phyloP scores from a whole-genome alignment of 257 asterid species.

The Solanum neorickii region DNA sequence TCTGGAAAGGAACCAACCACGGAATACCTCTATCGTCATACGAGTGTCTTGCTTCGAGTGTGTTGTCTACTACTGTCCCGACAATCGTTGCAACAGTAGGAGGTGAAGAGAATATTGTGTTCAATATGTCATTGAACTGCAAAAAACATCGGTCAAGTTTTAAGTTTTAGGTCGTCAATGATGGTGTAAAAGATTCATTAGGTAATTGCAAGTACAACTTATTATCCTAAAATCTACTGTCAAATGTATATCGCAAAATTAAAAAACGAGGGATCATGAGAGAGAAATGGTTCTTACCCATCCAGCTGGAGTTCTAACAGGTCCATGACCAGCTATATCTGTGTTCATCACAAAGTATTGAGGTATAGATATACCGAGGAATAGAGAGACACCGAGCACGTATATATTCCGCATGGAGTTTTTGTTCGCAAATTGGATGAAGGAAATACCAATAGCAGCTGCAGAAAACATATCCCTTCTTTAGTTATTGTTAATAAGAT shows the following conservation, averaged over 20 bases:
- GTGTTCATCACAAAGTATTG: conserved; percentile 78
- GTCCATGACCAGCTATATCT: conserved; percentile 69
- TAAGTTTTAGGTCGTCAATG: background rate
- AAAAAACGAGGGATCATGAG: background rate
- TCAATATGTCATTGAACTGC: conserved; percentile 86
- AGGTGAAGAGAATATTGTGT: conserved; percentile 78
- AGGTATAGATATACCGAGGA: conserved; percentile 77
- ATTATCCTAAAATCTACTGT: background rate
- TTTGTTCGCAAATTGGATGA: conserved; percentile 73
- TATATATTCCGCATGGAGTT: conserved; percentile 93
- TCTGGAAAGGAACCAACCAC: conserved; percentile 73
- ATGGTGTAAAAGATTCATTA: background rate
- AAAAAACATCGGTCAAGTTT: background rate
- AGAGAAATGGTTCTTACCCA: conserved; percentile 51
- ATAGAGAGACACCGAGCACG: conserved; percentile 58
- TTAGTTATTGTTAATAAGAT: background rate
- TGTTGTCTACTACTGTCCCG: conserved; percentile 64
- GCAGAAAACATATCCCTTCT: conserved; percentile 6
- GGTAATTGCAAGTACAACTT: background rate
- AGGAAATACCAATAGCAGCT: conserved; percentile 90
- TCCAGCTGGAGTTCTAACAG: conserved; percentile 75
- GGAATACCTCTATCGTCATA: conserved; percentile 76
- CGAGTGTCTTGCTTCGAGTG: conserved; percentile 52
- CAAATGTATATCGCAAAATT: background rate
- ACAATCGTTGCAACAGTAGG: conserved; percentile 74